Evolutionary conservation across 805 yeast genomes (phyloP).

Genomic region (Torulaspora indica): DNA sequence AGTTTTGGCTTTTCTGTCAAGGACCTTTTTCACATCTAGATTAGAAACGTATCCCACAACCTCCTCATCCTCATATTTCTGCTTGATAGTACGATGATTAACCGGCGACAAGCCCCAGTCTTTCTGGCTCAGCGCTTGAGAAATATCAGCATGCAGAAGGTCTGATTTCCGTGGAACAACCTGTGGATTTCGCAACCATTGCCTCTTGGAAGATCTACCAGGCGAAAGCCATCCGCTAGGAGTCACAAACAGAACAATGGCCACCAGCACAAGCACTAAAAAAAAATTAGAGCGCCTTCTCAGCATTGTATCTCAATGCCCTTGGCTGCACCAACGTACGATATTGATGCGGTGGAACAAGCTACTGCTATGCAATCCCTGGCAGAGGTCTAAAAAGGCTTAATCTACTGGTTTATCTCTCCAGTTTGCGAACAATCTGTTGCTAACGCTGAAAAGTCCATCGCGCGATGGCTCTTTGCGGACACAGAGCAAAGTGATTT

Average conservation of each 20-base stretch:
- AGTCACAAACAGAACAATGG: not conserved
- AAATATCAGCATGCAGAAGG: constrained; percentile 11
- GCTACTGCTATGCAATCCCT: not conserved
- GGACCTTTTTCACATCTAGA: constrained; percentile 9
- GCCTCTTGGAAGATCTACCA: not conserved
- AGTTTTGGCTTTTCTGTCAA: constrained; percentile 3
- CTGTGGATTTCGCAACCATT: not conserved
- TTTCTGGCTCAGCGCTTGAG: constrained; percentile 8
- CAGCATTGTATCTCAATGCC: not conserved
- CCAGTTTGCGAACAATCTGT: too few relatives aligned
- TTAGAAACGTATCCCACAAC: constrained; percentile 15
- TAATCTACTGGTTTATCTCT: too few relatives aligned
- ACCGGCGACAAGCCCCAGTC: constrained; percentile 7
- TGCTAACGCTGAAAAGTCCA: too few relatives aligned
- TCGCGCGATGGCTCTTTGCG: too few relatives aligned
- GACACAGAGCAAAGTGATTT: not conserved
- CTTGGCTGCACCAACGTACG: too few relatives aligned
- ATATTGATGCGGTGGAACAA: not conserved
- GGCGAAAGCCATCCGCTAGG: not conserved
- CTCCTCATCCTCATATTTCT: constrained; percentile 6
- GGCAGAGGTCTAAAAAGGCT: too few relatives aligned
- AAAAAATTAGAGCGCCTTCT: constrained; percentile 4
- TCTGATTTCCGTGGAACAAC: constrained; percentile 7
- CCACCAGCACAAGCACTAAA: not conserved
- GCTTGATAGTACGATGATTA: constrained; percentile 1